Conservation (phyloP, 2,329 filamentous ascomycete species). For the Aaosphaeria arxii region DNA sequence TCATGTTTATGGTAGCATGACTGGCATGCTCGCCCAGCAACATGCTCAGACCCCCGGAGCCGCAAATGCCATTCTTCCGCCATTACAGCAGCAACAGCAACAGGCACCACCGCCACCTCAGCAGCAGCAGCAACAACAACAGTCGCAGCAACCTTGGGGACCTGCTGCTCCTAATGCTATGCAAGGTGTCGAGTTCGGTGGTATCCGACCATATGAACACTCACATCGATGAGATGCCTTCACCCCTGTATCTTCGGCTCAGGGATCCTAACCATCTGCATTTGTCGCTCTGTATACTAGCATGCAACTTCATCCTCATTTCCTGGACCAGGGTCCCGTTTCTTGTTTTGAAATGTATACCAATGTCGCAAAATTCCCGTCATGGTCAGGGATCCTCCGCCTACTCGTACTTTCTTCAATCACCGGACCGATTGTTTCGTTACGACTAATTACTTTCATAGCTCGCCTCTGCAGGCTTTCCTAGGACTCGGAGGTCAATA, state of each 20-base stretch:
- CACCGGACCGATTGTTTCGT: no score
- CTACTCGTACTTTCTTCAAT: no score
- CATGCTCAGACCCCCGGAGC: constrained; percentile 26
- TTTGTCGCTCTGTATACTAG: constrained; percentile 15
- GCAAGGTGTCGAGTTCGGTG: constrained; percentile 50
- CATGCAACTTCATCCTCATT: constrained; percentile 1
- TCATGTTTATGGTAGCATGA: constrained; percentile 49
- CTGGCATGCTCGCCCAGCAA: constrained; percentile 42
- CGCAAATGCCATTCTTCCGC: constrained; percentile 32
- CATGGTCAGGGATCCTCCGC: no score
- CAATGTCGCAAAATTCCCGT: neutral
- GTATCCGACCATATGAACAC: constrained; percentile 35
- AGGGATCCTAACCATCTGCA: neutral
- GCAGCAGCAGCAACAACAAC: constrained; percentile 24
- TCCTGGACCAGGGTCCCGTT: neutral
- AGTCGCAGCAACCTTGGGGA: constrained; percentile 26
- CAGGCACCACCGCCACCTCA: neutral
- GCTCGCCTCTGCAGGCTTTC: no score
- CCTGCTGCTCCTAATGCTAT: constrained; percentile 38
- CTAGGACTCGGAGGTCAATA: no score
- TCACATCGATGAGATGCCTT: constrained; percentile 22
- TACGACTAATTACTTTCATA: no score
- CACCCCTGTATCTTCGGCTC: neutral
- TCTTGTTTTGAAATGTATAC: neutral
- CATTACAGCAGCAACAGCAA: constrained; percentile 35